Conservation (phyloP, 768 basidiomycete species). For the Phylloporus arenicola region DNA sequence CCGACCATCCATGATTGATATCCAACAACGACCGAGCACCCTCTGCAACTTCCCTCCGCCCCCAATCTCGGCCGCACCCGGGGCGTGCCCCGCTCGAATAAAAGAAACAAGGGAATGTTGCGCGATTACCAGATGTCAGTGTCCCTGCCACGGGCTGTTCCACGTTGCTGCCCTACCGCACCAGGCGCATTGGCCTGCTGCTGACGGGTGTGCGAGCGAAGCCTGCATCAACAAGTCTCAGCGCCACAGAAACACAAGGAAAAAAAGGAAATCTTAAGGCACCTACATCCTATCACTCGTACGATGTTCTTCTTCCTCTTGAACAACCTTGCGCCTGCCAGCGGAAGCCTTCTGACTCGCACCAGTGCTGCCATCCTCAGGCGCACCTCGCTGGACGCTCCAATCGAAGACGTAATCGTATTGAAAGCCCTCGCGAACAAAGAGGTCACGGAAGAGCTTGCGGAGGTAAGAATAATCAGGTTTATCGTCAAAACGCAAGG, state of each 20-base stretch:
- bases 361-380: slow-evolving; percentile 58
- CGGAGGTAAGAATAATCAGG: slow-evolving; percentile 99
- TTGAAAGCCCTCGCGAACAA: slow-evolving; percentile 95
- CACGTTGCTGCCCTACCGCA: slow-evolving; percentile 43
- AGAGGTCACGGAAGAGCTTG: slow-evolving; percentile 98
- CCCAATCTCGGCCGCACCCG: slow-evolving; percentile 42
- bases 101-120: slow-evolving; percentile 26
- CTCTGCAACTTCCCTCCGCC: slow-evolving; percentile 31
- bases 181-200: slow-evolving; percentile 55
- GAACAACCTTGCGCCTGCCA: slow-evolving; percentile 73
- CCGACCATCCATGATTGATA: slow-evolving; percentile 32
- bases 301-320: slow-evolving; percentile 81
- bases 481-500: slow-evolving; percentile 99
- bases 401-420: slow-evolving; percentile 99
- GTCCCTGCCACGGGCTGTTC: slow-evolving; percentile 37
- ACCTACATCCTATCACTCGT: slow-evolving; percentile 79
- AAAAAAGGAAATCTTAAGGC: slow-evolving; percentile 17
- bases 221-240: slow-evolving; percentile 41
- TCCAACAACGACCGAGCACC: slow-evolving; percentile 33
- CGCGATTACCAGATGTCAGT: slow-evolving; percentile 43
- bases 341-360: slow-evolving; percentile 58
- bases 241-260: slow-evolving; percentile 7
- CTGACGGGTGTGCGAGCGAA: slow-evolving; percentile 83
- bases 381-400: slow-evolving; percentile 77
- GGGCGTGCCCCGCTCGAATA: slow-evolving; percentile 36